Conservation (phyloP, 768 basidiomycete species). For the Scleroderma bovista region DNA sequence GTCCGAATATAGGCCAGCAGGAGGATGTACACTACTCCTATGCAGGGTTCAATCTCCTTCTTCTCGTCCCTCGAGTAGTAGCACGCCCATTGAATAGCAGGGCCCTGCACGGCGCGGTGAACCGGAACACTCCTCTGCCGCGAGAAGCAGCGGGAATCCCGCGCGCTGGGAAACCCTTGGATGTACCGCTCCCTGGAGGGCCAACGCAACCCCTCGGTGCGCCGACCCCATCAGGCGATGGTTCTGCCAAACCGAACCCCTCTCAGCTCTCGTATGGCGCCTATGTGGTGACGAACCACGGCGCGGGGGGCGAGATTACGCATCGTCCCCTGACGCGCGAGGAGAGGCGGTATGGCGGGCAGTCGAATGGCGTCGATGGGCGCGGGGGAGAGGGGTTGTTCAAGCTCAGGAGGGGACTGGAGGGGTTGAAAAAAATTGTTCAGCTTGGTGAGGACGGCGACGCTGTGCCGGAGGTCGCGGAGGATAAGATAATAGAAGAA, state of each 20-base stretch:
- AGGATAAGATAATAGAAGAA: constrained; percentile 48
- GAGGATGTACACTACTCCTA: constrained; percentile 36
- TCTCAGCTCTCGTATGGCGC: constrained; percentile 46
- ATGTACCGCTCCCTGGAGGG: neutral
- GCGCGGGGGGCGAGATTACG: constrained; percentile 56
- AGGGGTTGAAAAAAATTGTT: neutral
- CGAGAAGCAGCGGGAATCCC: neutral
- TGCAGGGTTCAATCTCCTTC: constrained; percentile 79
- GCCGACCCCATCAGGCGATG: neutral
- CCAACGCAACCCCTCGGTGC: neutral
- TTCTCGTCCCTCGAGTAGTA: constrained; percentile 39
- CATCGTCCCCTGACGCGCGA: constrained; percentile 45
- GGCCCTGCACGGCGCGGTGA: no score
- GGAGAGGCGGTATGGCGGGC: constrained; percentile 49
- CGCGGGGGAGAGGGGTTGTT: constrained; percentile 60
- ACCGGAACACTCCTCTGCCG: no score
- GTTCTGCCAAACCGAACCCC: constrained; percentile 25
- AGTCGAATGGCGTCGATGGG: constrained; percentile 78
- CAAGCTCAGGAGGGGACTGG: constrained; percentile 59
- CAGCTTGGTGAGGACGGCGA: neutral
- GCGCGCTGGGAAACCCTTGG: neutral
- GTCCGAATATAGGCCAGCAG: no score
- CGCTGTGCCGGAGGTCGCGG: constrained; percentile 30
- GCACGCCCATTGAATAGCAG: neutral
- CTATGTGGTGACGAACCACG: constrained; percentile 61